Conservation (phyloP, 805 yeast genomes). For the Cyberlindnera bimundalis region DNA sequence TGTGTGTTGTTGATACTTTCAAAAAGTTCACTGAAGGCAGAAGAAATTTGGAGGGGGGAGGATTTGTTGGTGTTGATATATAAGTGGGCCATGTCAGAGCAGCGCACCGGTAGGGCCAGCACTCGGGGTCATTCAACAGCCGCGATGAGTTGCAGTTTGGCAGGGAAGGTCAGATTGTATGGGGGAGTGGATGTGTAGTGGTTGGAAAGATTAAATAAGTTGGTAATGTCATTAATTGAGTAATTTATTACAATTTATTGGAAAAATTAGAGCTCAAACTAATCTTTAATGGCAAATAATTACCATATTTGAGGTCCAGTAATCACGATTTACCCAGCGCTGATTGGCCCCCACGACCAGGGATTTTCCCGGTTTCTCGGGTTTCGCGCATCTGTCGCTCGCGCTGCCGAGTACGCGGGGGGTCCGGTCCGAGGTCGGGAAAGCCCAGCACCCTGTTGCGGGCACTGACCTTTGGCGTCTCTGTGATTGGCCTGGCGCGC, state of each 20-base stretch:
- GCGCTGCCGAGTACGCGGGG: conserved; percentile 10
- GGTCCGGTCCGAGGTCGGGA: conserved; percentile 14
- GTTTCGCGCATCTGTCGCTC: conserved; percentile 1
- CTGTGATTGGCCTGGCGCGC: conserved; percentile 3
- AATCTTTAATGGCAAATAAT: too few species aligned
- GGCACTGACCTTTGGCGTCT: conserved; percentile 4
- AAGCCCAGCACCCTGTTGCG: conserved; percentile 8
- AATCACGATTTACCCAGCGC: conserved; percentile 2
- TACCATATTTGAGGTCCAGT: background rate
- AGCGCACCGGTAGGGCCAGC: conserved; percentile 12
- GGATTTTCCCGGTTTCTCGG: conserved; percentile 11
- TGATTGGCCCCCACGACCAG: conserved; percentile 8
- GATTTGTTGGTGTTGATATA: conserved; percentile 11
- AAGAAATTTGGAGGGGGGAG: background rate
- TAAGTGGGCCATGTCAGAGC: background rate
- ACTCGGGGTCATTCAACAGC: conserved; percentile 16
- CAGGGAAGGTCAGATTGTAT: conserved; percentile 1
- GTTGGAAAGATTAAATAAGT: too few species aligned
- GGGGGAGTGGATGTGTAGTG: too few species aligned
- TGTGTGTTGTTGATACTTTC: background rate
- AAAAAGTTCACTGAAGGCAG: background rate
- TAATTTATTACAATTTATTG: too few species aligned
- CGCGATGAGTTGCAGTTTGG: conserved; percentile 14
- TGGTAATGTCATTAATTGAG: too few species aligned
- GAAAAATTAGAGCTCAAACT: background rate